Evolutionary conservation across 2,329 filamentous ascomycete species (phyloP), one percentile per base, ranked within the genome.

Genomic region (Aureobasidium sp.): DNA sequence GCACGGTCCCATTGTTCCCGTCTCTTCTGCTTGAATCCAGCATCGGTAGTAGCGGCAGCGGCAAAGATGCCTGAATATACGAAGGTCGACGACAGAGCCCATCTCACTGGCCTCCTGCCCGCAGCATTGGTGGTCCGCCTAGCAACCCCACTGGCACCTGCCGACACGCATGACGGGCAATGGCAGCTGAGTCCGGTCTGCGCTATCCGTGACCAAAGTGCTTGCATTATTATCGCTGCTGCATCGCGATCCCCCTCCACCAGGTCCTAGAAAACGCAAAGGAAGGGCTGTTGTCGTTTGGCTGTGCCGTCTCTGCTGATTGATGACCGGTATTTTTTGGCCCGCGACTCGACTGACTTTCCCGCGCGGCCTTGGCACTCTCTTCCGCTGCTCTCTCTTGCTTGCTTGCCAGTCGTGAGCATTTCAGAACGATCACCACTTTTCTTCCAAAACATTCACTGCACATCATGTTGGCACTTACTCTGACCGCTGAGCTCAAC

Each of bases 21-120:
- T 65, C 84, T 78, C 44, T 77, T 76, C 60, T 83, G 78, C 70
- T 90, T 89, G 34, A 75, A 71, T 32, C 78, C 76, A 6, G 83
- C 82, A 71, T 91, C 88, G 34, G 83, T 76, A 3, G 87, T 76
- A 12, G 86, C 81, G 1, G 86, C 87, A 2, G 84, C 83, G 5
- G 84, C 86, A 68, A 89, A 82, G 60, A 87, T 81, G 37, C 85
- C 83, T 29, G 87, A 87, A 69, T 89, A 90, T 71, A 82, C 83
- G 43, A 87, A 83, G 27, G 87, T 89, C 37, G 75, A 75, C 2
- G 70, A 87, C 79, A 64, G 86, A 66, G 74, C 63, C 61, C 69
- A 71, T 64, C 66, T 85, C 75, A 69, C 79, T 72, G 44, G 77
- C 66, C 80, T 81, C 60, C 81, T 80, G 68, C 78, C 79, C 57